A percentile compares a stretch with the other conserved stretches of the same genome.
Evolutionary conservation across 345 rosid species (phyloP).

Genomic region (Corymbia maculata): DNA sequence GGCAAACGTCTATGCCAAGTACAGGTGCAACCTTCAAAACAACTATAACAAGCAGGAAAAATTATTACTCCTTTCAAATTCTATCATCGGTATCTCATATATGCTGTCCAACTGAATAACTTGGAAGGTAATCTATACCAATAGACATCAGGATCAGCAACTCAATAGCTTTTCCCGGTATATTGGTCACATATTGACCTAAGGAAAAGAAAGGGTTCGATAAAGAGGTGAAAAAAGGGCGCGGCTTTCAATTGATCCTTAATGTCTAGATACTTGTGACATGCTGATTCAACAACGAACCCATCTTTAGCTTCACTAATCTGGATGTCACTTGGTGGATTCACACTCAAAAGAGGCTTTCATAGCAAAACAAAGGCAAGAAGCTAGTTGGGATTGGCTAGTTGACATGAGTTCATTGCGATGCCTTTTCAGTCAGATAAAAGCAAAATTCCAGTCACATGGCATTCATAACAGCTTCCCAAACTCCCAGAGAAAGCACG

Average conservation of each 20-base stretch:
- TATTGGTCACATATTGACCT: not conserved
- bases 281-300: not conserved
- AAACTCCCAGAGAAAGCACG: not conserved
- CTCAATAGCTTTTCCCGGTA: not conserved
- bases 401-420: not conserved
- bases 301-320: not conserved
- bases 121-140: not conserved
- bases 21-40: not conserved
- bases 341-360: not conserved
- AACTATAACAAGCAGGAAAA: not conserved
- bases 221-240: not conserved
- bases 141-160: not conserved
- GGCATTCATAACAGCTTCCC: not conserved
- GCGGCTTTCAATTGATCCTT: not conserved
- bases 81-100: not conserved
- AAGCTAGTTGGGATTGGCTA: not conserved
- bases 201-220: not conserved
- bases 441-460: not conserved
- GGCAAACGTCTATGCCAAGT: not conserved
- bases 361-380: not conserved
- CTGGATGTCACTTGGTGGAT: not conserved
- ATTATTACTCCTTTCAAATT: not conserved
- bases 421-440: not conserved
- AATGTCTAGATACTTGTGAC: not conserved
- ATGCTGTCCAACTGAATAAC: not conserved